Evolutionary conservation across 805 yeast species (phyloP).

Genomic region (Myxozyma melibiosi): DNA sequence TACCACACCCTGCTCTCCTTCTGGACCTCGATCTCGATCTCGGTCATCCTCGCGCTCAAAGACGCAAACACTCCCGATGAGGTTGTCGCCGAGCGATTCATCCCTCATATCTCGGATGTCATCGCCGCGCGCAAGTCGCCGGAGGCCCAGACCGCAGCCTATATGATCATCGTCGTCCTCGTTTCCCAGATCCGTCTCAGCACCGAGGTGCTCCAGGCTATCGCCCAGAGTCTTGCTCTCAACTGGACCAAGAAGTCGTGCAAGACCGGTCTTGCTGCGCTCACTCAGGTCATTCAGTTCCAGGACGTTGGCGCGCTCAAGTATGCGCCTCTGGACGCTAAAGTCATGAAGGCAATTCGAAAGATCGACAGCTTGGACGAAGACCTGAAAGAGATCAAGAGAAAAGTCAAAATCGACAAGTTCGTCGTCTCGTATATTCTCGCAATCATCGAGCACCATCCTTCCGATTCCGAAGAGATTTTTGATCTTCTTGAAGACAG

Average conservation of each 20-base stretch:
- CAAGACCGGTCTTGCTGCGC: slow-evolving; percentile 27
- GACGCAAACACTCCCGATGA: slow-evolving; percentile 41
- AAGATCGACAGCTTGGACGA: slow-evolving; percentile 33
- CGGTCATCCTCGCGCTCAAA: slow-evolving; percentile 66
- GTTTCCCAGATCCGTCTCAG: slow-evolving; percentile 71
- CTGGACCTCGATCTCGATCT: slow-evolving; percentile 70
- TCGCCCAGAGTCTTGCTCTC: slow-evolving; percentile 58
- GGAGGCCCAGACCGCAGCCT: slow-evolving; percentile 80
- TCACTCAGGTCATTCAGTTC: slow-evolving; percentile 28
- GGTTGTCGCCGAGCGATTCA: slow-evolving; percentile 42
- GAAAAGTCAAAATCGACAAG: slow-evolving; percentile 44
- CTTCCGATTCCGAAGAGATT: slow-evolving; percentile 35
- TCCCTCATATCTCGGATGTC: slow-evolving; percentile 42
- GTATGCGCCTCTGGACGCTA: slow-evolving; percentile 29
- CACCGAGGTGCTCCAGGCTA: slow-evolving; percentile 56
- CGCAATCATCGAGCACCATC: slow-evolving; percentile 50
- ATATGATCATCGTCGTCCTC: slow-evolving; percentile 76
- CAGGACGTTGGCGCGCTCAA: slow-evolving; percentile 27
- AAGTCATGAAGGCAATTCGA: slow-evolving; percentile 28
- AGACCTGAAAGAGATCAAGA: slow-evolving; percentile 37
- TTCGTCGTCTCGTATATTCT: slow-evolving; percentile 50
- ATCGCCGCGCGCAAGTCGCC: slow-evolving; percentile 38
- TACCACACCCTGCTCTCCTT: slow-evolving; percentile 76
- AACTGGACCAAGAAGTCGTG: slow-evolving; percentile 42
- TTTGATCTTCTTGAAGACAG: slow-evolving; percentile 9